Evolutionary conservation across 2,329 filamentous ascomycete species (phyloP).

Genomic region (Fusarium humuli): DNA sequence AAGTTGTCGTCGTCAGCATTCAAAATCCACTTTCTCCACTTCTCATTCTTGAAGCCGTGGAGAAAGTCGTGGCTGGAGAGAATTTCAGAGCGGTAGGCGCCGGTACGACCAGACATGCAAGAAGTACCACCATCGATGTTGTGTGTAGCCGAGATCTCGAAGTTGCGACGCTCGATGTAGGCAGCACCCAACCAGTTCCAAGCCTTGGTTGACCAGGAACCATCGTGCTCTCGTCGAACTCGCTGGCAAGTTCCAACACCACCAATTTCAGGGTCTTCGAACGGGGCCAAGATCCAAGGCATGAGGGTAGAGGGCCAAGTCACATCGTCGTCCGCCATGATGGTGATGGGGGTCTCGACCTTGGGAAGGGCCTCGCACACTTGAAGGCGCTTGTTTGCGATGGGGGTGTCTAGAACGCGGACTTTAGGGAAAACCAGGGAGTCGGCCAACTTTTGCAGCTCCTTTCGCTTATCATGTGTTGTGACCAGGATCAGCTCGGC

Average conservation of each 20-base stretch:
- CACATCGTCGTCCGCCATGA: constrained; percentile 96
- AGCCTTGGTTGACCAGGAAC: constrained; percentile 69
- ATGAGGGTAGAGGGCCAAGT: constrained; percentile 89
- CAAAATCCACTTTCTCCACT: constrained; percentile 87
- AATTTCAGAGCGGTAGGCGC: constrained; percentile 90
- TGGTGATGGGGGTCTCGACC: constrained; percentile 84
- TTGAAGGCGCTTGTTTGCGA: constrained; percentile 95
- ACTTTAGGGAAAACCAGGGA: constrained; percentile 72
- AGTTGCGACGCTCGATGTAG: constrained; percentile 94
- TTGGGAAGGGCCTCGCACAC: constrained; percentile 91
- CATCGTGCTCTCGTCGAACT: constrained; percentile 75
- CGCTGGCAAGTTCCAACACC: constrained; percentile 94
- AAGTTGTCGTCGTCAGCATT: constrained; percentile 99
- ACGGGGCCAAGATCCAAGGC: constrained; percentile 92
- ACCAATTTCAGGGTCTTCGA: constrained; percentile 85
- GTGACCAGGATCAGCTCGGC: constrained; percentile 86
- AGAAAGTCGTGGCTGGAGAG: constrained; percentile 87
- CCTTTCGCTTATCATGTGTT: constrained; percentile 80
- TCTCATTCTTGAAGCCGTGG: constrained; percentile 90
- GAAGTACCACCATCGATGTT: constrained; percentile 96
- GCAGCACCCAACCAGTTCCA: constrained; percentile 93
- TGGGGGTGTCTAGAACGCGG: constrained; percentile 78
- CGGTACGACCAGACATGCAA: constrained; percentile 94
- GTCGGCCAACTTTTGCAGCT: constrained; percentile 73
- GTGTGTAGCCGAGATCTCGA: constrained; percentile 95